Evolutionary conservation across 2,329 filamentous ascomycete genomes (phyloP), one percentile per base, ranked within the genome.

Genomic region (Beauveria pseudobassiana): DNA sequence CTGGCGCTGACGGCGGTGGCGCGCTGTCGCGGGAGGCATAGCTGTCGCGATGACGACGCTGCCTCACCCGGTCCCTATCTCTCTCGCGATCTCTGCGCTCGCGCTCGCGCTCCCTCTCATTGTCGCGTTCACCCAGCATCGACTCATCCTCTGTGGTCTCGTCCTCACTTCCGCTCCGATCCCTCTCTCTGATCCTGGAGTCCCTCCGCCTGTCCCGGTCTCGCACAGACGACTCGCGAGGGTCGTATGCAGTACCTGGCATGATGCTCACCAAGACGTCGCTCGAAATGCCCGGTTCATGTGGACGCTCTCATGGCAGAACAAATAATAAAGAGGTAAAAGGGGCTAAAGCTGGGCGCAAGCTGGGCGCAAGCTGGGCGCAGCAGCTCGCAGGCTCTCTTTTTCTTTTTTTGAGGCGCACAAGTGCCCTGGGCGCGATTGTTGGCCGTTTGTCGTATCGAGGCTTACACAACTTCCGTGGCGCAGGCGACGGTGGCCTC

Each of bases 31-130:
- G 59, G 8, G 59, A 34, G 16, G 42, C 7, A 54, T 66, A 67
- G 58, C 63, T 67, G 48, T 64, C 65, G 42, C 64, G 66, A 43
- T 46, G 62, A 12, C 61, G 63, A 59, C 56, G 46, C 52, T 58
- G 48, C 63, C 64, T 61, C 54, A 66, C 63, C 8, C 59, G 51
- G 34, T 65, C 66, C 62, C 61, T 63, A 50, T 55, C 65, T 45
- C 53, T 63, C 55, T 54, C 56, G 48, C 65, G 67, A 3, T 72
- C 69, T 38, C 70, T 66, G 5, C 48, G 56, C 26, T 69, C 65
- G 59, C 64, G 65, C 59, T 62, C 64, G 60, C 14, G 51, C 49
- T 42, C 63, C 40, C 60, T 63, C 38, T 65, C 65, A 18, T 60
- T 56, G 22, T 66, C 66, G 46, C 64, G 59, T 30, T 58, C 63